Evolutionary conservation across 83 land plant species (phyloP), one percentile per base, ranked within the genome.

Genomic region (Picea engelmannii): DNA sequence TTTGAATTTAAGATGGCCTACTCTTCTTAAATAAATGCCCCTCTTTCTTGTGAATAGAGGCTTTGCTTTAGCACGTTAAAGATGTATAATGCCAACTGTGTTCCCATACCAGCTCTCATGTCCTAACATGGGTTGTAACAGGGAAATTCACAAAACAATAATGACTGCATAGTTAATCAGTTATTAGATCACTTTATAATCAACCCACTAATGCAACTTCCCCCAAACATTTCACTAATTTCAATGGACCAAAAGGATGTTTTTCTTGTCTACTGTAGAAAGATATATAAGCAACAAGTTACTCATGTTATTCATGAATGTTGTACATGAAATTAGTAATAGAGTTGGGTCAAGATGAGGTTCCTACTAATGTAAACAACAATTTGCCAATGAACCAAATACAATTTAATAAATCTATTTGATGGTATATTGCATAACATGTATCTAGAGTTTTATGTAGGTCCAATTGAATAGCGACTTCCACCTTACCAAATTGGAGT

Each of bases 401-500:
- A 21, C 10, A 40, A 23, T 74, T 74, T 21, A 55, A 55, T 55
- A 55, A 55, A 11, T 12, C 15, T 4, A 55, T 55, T 55, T 55
- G 58, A 55, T 55, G 13, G 8, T 6, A 44, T 55, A 13, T 55
- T 55, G 12, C 15, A 3, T 55, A 55, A 55, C 58, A 55, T 40
- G 6, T 35, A 61, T 12, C 66, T 78, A 60, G 40, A 25, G 12
- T 60, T 20, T 59, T 59, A 16, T 78, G 40, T 74, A 42, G 21
- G 9, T 47, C 17, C 44, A 44, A 74, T 3, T 74, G 25, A 74
- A 47, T 55, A 23, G 59, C n/a, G 49, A n/a, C 77, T 47, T 74
- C 62, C 58, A 81, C 63, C 90, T 78, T 75, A 96, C 99, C 91
- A 82, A 82, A 83, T 82, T 81, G 20, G 87, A 90, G 79, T 83